Evolutionary conservation across 495 filamentous ascomycete genomes (phyloP).

Genomic region (Cudoniella acicularis): DNA sequence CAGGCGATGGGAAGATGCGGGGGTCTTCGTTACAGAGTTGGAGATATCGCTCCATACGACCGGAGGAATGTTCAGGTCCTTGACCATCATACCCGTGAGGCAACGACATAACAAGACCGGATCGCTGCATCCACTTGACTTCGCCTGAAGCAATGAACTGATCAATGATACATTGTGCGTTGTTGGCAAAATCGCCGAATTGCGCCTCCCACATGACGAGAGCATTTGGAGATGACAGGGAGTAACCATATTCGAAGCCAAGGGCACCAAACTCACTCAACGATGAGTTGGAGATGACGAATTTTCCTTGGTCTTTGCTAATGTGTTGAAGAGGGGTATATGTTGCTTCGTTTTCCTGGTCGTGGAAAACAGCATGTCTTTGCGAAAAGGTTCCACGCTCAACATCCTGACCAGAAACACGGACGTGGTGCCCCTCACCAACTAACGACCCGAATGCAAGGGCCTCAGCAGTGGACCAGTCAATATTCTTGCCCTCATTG

Average conservation of each 20-base stretch:
- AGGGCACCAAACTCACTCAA: conserved; percentile 92
- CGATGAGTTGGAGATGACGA: conserved; percentile 96
- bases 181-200: conserved; percentile 99
- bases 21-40: conserved; percentile 98
- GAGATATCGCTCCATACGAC: conserved; percentile 93
- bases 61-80: conserved; percentile 97
- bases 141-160: conserved; percentile 98
- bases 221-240: conserved; percentile 90
- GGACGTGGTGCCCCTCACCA: conserved; percentile 90
- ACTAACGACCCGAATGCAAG: conserved; percentile 91
- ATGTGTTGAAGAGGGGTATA: conserved; percentile 91
- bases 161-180: conserved; percentile 97
- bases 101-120: conserved; percentile 88
- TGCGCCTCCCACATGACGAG: conserved; percentile 99
- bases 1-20: conserved; percentile 76
- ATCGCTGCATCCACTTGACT: conserved; percentile 96
- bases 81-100: conserved; percentile 98
- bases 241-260: conserved; percentile 98
- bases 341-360: conserved; percentile 88
- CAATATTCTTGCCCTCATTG: conserved; percentile 87
- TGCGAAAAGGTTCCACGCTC: conserved; percentile 99
- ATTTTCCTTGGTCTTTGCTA: conserved; percentile 83
- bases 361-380: conserved; percentile 93
- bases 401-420: conserved; percentile 96
- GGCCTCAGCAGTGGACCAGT: conserved; percentile 96